Conservation (phyloP, 306 rosid genomes). For the Aeschynomene evenia region DNA sequence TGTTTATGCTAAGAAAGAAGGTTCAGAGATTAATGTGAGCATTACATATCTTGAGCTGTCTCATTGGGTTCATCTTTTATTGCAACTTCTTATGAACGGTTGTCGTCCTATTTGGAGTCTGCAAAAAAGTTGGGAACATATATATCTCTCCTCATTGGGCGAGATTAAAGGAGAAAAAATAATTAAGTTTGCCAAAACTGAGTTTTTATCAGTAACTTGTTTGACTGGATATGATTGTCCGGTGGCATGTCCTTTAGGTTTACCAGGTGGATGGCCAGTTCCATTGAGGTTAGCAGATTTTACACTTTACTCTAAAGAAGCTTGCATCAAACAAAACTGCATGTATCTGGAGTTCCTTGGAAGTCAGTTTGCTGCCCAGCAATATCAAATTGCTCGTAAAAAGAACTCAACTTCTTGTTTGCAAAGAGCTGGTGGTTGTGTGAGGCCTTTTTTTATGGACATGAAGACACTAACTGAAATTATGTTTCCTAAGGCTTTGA, state of each 20-base stretch:
- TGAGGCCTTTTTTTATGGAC: conserved; percentile 42
- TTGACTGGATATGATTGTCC: conserved; percentile 43
- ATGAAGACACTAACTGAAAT: conserved; percentile 35
- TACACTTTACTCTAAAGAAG: conserved; percentile 62
- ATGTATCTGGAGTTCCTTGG: conserved; percentile 76
- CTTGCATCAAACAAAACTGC: conserved; percentile 61
- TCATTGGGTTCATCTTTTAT: conserved; percentile 87
- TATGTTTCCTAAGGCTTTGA: conserved; percentile 51
- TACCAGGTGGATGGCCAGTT: conserved; percentile 90
- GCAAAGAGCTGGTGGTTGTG: conserved; percentile 27
- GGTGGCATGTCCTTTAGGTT: conserved; percentile 37
- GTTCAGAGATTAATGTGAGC: conserved; percentile 42
- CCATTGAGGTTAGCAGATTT: conserved; percentile 60
- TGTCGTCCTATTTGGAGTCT: conserved; percentile 77
- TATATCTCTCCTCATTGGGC: conserved; percentile 73
- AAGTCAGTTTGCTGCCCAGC: conserved; percentile 52
- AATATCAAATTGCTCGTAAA: conserved; percentile 38
- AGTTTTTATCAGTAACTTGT: conserved; percentile 38
- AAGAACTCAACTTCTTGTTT: conserved; percentile 21
- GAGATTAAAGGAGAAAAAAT: conserved; percentile 54
- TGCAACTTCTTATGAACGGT: conserved; percentile 70
- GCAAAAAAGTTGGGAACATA: conserved; percentile 82
- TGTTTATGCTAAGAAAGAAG: conserved; percentile 68
- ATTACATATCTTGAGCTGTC: conserved; percentile 77
- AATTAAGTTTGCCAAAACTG: conserved; percentile 46